phyloP scores from a whole-genome alignment of 2,329 filamentous ascomycete species.

The Aspergillus quadrilineatus region DNA sequence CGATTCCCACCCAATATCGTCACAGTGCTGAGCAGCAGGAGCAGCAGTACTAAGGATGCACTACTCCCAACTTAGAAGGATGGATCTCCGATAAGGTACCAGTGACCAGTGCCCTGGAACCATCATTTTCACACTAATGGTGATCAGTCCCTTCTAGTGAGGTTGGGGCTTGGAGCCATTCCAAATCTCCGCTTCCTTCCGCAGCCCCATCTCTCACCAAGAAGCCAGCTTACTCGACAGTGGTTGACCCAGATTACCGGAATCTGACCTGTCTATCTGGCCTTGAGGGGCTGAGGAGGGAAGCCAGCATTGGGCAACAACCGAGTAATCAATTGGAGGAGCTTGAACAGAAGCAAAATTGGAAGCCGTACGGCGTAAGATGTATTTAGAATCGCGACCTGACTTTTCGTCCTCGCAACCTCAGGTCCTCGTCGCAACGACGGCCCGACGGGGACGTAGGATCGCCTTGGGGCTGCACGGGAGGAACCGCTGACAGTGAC shows the following conservation, averaged over 20 bases:
- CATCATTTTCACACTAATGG: neutral
- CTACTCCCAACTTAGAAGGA: conserved; percentile 4
- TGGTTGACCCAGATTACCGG: conserved; percentile 8
- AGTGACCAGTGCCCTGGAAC: conserved; percentile 11
- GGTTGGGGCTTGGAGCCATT: conserved; percentile 2
- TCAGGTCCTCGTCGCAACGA: neutral
- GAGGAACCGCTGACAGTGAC: conserved; percentile 12
- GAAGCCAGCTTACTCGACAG: neutral
- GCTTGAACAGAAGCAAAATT: neutral
- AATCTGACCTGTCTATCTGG: conserved; percentile 5
- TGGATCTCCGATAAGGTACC: conserved; percentile 11
- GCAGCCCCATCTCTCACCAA: conserved; percentile 4
- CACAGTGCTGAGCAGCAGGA: conserved; percentile 1
- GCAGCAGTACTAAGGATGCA: conserved; percentile 3
- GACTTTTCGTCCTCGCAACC: neutral
- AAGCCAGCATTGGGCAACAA: neutral
- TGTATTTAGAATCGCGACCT: neutral
- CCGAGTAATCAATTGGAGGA: neutral
- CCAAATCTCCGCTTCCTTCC: conserved; percentile 7
- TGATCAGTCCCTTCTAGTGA: neutral
- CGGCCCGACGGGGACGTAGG: neutral
- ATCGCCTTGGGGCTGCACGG: conserved; percentile 9
- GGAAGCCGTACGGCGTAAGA: neutral
- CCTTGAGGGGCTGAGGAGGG: neutral
- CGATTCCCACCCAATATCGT: neutral